Percentiles rank a stretch among this genome's conserved stretches.
Evolutionary conservation across 2,329 filamentous ascomycete species (phyloP).

Genomic region (Monilinia polystroma): DNA sequence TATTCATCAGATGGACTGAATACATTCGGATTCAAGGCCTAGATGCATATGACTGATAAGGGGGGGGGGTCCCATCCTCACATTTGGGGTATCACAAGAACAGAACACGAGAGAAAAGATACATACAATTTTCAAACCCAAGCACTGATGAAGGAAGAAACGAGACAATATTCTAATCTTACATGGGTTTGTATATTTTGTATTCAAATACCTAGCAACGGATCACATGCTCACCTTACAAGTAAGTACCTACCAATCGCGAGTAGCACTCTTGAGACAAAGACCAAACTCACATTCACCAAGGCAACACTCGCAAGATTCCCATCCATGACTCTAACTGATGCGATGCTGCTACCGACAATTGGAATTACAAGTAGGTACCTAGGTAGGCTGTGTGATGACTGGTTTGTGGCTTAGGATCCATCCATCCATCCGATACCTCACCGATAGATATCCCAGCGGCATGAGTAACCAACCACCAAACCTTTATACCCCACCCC

Average conservation of each 20-base stretch:
- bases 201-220: neutral
- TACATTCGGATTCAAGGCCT: neutral
- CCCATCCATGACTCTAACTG: constrained; percentile 8
- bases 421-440: neutral
- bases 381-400: neutral
- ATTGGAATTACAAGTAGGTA: neutral
- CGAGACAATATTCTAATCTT: neutral
- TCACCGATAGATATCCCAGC: neutral
- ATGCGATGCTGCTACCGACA: neutral
- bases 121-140: neutral
- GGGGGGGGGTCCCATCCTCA: constrained; percentile 5
- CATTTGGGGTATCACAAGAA: constrained; percentile 10
- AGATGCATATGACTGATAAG: neutral
- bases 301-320: neutral
- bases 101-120: constrained; percentile 14
- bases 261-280: neutral
- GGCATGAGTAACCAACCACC: neutral
- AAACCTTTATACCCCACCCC: neutral
- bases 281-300: neutral
- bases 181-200: too few species aligned
- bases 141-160: neutral
- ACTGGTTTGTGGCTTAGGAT: constrained; percentile 2
- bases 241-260: neutral
- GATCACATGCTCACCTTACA: neutral
- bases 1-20: neutral